phyloP scores from a whole-genome alignment of 1,284 basidiomycete species.

The Cutaneotrichosporon spelunceum region DNA sequence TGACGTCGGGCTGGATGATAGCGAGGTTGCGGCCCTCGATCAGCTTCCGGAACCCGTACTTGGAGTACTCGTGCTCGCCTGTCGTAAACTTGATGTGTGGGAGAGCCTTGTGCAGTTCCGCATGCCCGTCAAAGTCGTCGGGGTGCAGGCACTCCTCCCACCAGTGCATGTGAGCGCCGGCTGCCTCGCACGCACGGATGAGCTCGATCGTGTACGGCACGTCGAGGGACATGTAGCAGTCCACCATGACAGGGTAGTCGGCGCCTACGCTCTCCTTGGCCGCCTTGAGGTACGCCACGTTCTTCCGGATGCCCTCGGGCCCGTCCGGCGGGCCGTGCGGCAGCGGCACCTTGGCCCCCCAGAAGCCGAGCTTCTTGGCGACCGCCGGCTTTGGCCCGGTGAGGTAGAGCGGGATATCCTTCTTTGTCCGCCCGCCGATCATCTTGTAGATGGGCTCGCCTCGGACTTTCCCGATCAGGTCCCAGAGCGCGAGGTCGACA shows the following conservation, averaged over 20 bases:
- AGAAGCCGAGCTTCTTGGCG: conserved; percentile 57
- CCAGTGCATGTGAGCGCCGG: conserved; percentile 56
- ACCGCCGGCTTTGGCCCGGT: conserved; percentile 56
- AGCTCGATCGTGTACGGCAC: conserved; percentile 56
- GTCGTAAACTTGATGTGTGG: conserved; percentile 58
- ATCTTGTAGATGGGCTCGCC: conserved; percentile 59
- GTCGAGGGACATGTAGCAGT: conserved; percentile 56
- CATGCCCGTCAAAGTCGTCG: conserved; percentile 56
- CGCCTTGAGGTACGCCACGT: conserved; percentile 55
- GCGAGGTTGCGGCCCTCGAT: conserved; percentile 56
- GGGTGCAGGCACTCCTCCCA: conserved; percentile 59
- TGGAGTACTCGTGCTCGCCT: conserved; percentile 58
- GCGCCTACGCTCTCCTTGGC: conserved; percentile 53
- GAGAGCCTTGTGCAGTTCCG: conserved; percentile 53
- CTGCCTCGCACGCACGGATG: conserved; percentile 52
- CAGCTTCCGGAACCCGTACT: conserved; percentile 58
- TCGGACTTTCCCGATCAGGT: conserved; percentile 58
- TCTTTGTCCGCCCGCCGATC: conserved; percentile 57
- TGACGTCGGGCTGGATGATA: conserved; percentile 58
- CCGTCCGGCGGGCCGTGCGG: conserved; percentile 57
- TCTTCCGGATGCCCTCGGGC: conserved; percentile 54
- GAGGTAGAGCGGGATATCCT: conserved; percentile 56
- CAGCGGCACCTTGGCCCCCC: conserved; percentile 56
- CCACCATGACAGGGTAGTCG: conserved; percentile 57
- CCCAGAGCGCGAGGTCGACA: conserved; percentile 58